These are phyloP conservation scores for Pichia sp. DNA, from an alignment of 1,139 yeast genomes.

Conservation along the genomic window DNA sequence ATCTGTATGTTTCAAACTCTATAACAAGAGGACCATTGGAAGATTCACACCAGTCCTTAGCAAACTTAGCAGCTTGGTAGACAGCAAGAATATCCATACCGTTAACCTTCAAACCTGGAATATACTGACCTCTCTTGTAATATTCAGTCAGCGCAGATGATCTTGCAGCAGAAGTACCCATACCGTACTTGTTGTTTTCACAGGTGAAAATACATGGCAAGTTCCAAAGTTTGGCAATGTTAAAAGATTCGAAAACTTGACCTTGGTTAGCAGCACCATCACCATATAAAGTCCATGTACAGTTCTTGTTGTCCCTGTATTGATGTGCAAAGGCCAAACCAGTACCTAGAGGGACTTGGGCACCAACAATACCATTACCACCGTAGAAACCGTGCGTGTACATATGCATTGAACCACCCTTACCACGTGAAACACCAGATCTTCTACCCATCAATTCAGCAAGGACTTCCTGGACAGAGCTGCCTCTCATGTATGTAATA, in stretches of 20 bases:
- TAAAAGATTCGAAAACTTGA: conserved; percentile 94
- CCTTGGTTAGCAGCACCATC: conserved; percentile 99
- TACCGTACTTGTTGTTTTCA: conserved; percentile 98
- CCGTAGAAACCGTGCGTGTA: conserved; percentile 93
- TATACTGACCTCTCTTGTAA: conserved; percentile 98
- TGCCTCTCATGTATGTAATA: conserved; percentile 93
- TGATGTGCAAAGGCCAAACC: conserved; percentile 97
- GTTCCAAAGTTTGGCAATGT: conserved; percentile 99
- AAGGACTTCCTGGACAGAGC: conserved; percentile 80
- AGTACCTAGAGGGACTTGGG: conserved; percentile 97
- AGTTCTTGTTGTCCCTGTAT: conserved; percentile 76
- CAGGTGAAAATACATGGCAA: conserved; percentile 92
- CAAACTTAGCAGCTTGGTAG: conserved; percentile 93
- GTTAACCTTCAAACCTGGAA: conserved; percentile 96
- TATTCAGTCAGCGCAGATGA: conserved; percentile 95
- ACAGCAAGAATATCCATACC: conserved; percentile 98
- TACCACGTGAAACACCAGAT: conserved; percentile 92
- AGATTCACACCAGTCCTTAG: conserved; percentile 89
- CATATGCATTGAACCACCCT: conserved; percentile 99
- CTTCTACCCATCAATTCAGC: conserved; percentile 98
- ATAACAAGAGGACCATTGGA: conserved; percentile 96
- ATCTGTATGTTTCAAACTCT: conserved; percentile 97
- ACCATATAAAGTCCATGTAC: conserved; percentile 89
- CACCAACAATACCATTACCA: conserved; percentile 99
- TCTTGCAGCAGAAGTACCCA: conserved; percentile 98